Percentiles rank a stretch among this genome's conserved stretches.
Evolutionary conservation across 2,329 filamentous ascomycete genomes (phyloP).

Genomic region (Xylaria sp.): DNA sequence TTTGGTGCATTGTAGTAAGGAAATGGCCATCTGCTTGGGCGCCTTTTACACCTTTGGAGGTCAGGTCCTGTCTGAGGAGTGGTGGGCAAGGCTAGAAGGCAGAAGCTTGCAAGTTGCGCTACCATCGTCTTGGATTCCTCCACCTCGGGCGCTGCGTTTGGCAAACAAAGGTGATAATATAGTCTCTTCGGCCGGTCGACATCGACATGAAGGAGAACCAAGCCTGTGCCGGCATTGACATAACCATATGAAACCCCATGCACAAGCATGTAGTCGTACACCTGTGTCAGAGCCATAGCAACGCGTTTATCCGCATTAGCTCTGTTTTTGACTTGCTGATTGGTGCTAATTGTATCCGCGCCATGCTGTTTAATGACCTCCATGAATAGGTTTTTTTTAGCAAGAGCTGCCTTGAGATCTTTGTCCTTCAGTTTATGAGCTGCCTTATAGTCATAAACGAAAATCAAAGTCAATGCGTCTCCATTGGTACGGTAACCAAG

Average conservation of each 20-base stretch:
- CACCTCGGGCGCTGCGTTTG: not conserved
- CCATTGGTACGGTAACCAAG: too few relatives aligned
- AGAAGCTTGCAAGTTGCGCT: too few relatives aligned
- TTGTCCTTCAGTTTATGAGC: not conserved
- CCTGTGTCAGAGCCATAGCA: not conserved
- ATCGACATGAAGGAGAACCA: not conserved
- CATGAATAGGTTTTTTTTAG: not conserved
- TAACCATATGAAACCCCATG: not conserved
- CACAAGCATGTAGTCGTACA: not conserved
- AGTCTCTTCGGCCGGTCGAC: not conserved
- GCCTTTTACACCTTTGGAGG: too few relatives aligned
- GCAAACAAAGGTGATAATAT: constrained; percentile 1
- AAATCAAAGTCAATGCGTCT: not conserved
- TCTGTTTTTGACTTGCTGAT: not conserved
- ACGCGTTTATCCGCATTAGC: not conserved
- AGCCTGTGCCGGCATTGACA: not conserved
- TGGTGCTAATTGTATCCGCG: not conserved
- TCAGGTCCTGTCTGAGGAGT: too few relatives aligned
- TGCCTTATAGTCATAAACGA: constrained; percentile 11
- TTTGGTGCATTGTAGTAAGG: too few relatives aligned
- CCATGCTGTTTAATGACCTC: not conserved
- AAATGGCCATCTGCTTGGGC: too few relatives aligned
- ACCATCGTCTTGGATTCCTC: too few relatives aligned
- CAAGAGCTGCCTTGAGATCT: not conserved
- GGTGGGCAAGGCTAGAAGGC: too few relatives aligned